Conservation (phyloP, 495 filamentous ascomycete species). For the Trypethelium eluteriae region DNA sequence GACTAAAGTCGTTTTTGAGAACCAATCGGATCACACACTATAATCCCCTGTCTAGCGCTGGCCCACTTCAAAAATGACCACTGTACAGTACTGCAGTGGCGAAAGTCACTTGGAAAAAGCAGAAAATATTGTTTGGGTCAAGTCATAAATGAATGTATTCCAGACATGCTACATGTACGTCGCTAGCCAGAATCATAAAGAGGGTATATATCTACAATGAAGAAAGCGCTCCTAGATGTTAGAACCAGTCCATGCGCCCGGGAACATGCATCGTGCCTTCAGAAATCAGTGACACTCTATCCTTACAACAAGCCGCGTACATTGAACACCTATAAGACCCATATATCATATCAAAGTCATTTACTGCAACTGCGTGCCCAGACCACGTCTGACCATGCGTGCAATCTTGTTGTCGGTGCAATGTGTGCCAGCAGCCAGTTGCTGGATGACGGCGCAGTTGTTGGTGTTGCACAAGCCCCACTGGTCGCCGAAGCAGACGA, state of each 20-base stretch:
- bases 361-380: neutral
- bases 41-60: too few relatives aligned
- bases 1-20: too few relatives aligned
- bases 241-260: neutral
- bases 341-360: neutral
- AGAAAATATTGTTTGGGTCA: neutral
- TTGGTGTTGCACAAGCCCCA: conserved; percentile 33
- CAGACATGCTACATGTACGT: neutral
- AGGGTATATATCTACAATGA: conserved; percentile 14
- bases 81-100: neutral
- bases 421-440: conserved; percentile 29
- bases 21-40: too few relatives aligned
- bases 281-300: neutral
- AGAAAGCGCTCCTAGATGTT: neutral
- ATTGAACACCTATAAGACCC: neutral
- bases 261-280: neutral
- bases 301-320: neutral
- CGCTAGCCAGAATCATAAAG: neutral
- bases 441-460: conserved; percentile 28
- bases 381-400: conserved; percentile 11
- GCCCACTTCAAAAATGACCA: too few relatives aligned
- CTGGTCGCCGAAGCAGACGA: conserved; percentile 33
- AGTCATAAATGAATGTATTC: neutral
- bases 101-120: neutral
- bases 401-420: conserved; percentile 30